Base-by-base conservation (phyloP, 148 eudicot species). In the Nepenthes gracilis region DNA sequence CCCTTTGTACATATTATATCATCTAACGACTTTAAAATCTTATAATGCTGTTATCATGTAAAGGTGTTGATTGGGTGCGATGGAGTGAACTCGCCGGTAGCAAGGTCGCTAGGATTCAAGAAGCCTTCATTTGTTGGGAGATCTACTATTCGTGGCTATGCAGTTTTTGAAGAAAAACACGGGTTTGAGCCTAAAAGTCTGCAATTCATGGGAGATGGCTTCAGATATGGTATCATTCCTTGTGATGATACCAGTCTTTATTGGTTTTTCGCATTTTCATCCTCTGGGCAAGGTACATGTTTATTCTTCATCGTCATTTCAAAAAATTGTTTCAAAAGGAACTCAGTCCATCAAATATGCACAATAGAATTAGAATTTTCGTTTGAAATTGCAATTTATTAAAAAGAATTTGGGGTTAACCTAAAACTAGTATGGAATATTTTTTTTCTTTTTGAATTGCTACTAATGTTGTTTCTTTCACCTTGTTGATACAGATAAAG, bases 31-130 rank as follows among this genome's bases (percentile, higher is more conserved):
- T n/a, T n/a, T n/a, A n/a, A n/a, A n/a, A n/a, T n/a, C n/a, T n/a
- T n/a, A n/a, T n/a, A n/a, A n/a, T n/a, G n/a, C n/a, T n/a, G n/a
- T n/a, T n/a, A n/a, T n/a, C n/a, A n/a, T n/a, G n/a, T 5, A 4
- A 37, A 70, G 68, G 55, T 70, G 5, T 47, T 70, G 54, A 70
- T 64, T 34, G 73, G 74, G 49, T 70, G 74, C 12, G 68, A 70
- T 54, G 68, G 68, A 9, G 68, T 70, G 55, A 55, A 70, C 64
- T 70, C 74, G 14, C 55, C 52, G 33, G 74, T 70, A 33, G 74
- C 59, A 58, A 52, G 55, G n/a, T 64, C 60, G 64, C 36, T 70
- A 7, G 74, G 74, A 3, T 57, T 70, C 15, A 49, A n/a, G 14
- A 49, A 54, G 12, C 68, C 74, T 11, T 61, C 34, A 8, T 2